Evolutionary conservation across 2,329 filamentous ascomycete genomes (phyloP), one percentile per base, ranked within the genome.

Genomic region (Fusarium sp.): DNA sequence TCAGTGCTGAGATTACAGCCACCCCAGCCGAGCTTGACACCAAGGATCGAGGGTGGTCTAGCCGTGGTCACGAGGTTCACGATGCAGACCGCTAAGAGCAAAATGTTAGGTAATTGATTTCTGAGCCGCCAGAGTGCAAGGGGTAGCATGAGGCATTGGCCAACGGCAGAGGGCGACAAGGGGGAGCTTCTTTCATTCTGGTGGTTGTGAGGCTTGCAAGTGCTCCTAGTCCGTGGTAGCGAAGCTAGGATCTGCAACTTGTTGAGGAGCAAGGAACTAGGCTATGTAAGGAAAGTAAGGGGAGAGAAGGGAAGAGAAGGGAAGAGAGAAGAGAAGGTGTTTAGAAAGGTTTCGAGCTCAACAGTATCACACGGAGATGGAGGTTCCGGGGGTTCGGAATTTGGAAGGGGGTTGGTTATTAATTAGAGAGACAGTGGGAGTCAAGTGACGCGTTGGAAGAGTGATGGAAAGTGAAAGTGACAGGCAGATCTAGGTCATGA

Each of bases 81-180:
- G 32, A 67, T 49, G 37, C 50, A 66, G 71, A 66, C 72, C 74
- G 70, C 75, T 76, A 76, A 66, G 58, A 69, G 71, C 64, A 74
- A 78, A 77, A 52, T 23, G 57, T 78, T 77, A 77, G 67, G 71
- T 77, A 77, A 77, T 71, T 70, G 52, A 63, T 64, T 58, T 63
- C 44, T 54, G 60, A 69, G 60, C 67, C 69, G 40, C 56, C 35
- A 25, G 46, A 68, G 38, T 28, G 50, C 69, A 74, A 73, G 67
- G 71, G 71, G 71, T 49, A 68, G 67, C 57, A 61, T n/a, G 43
- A 54, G 53, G 69, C 59, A 73, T 74, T 74, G 71, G 57, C 58
- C 69, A 74, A 75, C 65, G 56, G 50, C 42, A 73, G 23, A 50
- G 60, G 64, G 38, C 40, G 33, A 40, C 50, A 54, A 28, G 50